phyloP scores from a whole-genome alignment of 805 yeast species.

The Saturnispora halmiae region DNA sequence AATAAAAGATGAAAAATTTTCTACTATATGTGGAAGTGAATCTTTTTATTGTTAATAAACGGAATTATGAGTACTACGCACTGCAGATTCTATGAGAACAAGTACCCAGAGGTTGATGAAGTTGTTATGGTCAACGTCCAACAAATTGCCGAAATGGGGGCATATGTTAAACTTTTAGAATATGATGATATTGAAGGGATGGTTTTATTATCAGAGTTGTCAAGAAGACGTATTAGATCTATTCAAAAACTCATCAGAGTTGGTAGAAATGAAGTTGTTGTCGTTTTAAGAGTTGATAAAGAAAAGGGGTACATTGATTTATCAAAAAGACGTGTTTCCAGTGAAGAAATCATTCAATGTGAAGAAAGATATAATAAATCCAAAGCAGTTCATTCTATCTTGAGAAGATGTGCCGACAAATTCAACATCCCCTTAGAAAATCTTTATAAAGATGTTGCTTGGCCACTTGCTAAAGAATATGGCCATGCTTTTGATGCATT shows the following conservation, averaged over 20 bases:
- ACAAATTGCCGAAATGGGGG: slow-evolving; percentile 99
- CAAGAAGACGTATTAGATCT: slow-evolving; percentile 97
- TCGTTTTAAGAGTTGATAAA: slow-evolving; percentile 94
- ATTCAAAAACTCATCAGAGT: slow-evolving; percentile 96
- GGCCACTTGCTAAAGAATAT: slow-evolving; percentile 93
- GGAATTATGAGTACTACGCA: slow-evolving; percentile 79
- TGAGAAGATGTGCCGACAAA: slow-evolving; percentile 97
- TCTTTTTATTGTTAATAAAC: no score
- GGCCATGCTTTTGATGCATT: slow-evolving; percentile 98
- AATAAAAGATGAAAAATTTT: background rate
- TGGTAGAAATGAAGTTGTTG: slow-evolving; percentile 97
- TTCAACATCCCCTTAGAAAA: slow-evolving; percentile 80
- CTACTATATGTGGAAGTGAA: background rate
- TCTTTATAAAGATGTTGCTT: slow-evolving; percentile 81
- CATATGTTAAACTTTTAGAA: slow-evolving; percentile 90
- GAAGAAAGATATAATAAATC: slow-evolving; percentile 96
- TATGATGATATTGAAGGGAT: slow-evolving; percentile 98
- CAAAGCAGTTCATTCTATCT: slow-evolving; percentile 95
- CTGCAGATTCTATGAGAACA: slow-evolving; percentile 96
- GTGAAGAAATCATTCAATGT: slow-evolving; percentile 94
- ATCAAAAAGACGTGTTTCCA: slow-evolving; percentile 95
- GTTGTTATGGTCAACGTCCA: slow-evolving; percentile 98
- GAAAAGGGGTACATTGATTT: slow-evolving; percentile 97
- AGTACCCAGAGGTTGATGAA: slow-evolving; percentile 97
- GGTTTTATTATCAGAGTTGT: slow-evolving; percentile 90